Conservation (phyloP, 2,329 filamentous ascomycete species). For the Colletotrichum simmondsii region DNA sequence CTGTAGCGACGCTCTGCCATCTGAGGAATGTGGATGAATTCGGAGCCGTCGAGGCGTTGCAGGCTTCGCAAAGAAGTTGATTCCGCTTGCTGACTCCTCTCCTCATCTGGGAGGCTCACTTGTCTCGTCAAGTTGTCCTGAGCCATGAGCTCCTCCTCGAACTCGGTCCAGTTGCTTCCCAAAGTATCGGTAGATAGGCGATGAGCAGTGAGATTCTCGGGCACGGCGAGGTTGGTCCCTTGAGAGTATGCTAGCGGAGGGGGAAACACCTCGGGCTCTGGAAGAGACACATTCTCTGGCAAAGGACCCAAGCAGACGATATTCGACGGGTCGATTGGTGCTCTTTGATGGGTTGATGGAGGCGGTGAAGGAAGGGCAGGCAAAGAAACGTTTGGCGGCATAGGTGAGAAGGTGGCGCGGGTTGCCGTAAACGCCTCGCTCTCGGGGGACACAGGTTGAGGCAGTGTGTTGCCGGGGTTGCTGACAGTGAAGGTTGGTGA, state of each 20-base stretch:
- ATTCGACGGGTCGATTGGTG: constrained; percentile 62
- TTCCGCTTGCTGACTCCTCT: constrained; percentile 36
- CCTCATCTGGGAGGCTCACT: constrained; percentile 33
- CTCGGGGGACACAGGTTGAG: constrained; percentile 33
- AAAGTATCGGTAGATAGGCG: constrained; percentile 54
- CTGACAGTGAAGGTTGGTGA: constrained; percentile 40
- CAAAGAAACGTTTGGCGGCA: constrained; percentile 37
- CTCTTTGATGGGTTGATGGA: constrained; percentile 53
- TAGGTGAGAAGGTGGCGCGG: constrained; percentile 41
- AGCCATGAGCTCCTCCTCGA: constrained; percentile 56
- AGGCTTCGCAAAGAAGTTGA: constrained; percentile 41
- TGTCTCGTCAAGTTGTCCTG: constrained; percentile 41
- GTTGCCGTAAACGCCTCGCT: constrained; percentile 42
- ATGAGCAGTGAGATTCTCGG: not conserved
- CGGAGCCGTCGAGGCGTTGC: constrained; percentile 56
- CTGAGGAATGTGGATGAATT: constrained; percentile 63
- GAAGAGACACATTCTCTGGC: constrained; percentile 58
- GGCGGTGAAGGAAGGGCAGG: constrained; percentile 40
- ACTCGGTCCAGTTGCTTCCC: constrained; percentile 67
- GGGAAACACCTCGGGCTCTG: constrained; percentile 42
- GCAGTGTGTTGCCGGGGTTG: constrained; percentile 23
- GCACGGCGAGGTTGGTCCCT: constrained; percentile 35
- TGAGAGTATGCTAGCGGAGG: constrained; percentile 40
- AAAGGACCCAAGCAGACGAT: constrained; percentile 67
- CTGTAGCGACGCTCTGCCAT: constrained; percentile 61